Percentiles rank a stretch among this genome's conserved stretches.
These are phyloP conservation scores for Sparassis latifolia DNA, from an alignment of 1,284 basidiomycete species.

Conservation along the genomic window DNA sequence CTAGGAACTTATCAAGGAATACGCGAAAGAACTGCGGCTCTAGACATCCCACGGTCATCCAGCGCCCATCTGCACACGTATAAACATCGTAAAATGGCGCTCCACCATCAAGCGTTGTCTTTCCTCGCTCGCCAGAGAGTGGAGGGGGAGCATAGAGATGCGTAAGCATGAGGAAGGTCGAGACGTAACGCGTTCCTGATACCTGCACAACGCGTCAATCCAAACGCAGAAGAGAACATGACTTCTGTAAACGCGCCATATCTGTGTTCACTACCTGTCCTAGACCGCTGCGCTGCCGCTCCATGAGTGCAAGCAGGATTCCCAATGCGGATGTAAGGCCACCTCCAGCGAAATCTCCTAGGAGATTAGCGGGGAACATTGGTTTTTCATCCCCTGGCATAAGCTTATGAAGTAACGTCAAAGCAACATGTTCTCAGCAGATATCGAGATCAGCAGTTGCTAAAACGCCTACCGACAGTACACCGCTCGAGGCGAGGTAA, in stretches of 20 bases:
- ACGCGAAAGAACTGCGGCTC: conserved; percentile 65
- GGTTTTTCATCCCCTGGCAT: conserved; percentile 68
- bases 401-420: conserved; percentile 37
- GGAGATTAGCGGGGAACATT: conserved; percentile 66
- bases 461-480: conserved; percentile 51
- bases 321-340: conserved; percentile 70
- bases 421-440: background rate
- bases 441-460: background rate
- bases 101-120: conserved; percentile 69
- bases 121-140: conserved; percentile 44
- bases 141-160: conserved; percentile 24
- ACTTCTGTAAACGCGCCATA: conserved; percentile 46
- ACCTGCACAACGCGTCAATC: conserved; percentile 38
- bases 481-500: conserved; percentile 78
- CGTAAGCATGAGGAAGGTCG: conserved; percentile 63
- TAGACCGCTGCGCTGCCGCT: conserved; percentile 52
- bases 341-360: conserved; percentile 82
- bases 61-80: conserved; percentile 63
- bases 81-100: conserved; percentile 79
- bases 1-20: conserved; percentile 53
- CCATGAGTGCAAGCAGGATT: conserved; percentile 70
- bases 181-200: conserved; percentile 71
- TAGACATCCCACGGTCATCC: conserved; percentile 73
- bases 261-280: conserved; percentile 77
- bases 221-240: background rate